Base-by-base conservation (phyloP, 768 basidiomycete genomes). In the Termitomyces sp. region DNA sequence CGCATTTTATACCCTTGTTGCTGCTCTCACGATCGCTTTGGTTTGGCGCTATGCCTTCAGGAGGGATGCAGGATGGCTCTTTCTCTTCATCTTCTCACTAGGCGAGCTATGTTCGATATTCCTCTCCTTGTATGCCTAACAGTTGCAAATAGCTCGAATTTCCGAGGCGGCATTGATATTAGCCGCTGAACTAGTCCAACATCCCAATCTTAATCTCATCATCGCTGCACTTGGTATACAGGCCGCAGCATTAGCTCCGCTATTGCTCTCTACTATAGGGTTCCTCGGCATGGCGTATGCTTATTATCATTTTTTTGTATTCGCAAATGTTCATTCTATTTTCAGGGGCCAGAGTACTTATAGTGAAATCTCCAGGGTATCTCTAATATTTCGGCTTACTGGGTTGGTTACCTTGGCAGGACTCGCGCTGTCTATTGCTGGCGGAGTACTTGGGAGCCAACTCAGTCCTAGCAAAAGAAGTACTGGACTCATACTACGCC, bases 31-130 rank as follows among this genome's bases (percentile, higher is more conserved):
- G 1, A 31, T 78, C 47, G 66, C 76, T 41, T 68, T 86, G 46
- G 69, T 77, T 47, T 64, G 76, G 49, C 81, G 77, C 32, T 83
- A 88, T 74, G 82, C 79, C 38, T 76, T 86, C 62, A 68, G 80
- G 56, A 75, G 78, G 42, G 80, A 85, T 67, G 82, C 78, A 31
- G 87, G 85, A 57, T 90, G 85, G 85, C 68, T 88, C n/a, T 81
- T 82, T 60, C 74, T 89, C n/a, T 74, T 81, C 44, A 69, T 86
- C 12, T 86, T 89, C 59, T 77, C 85, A 11, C 59, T 80, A 43
- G 69, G 86, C 86, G 59, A 66, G 83, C 73, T 32, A 42, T 29
- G 45, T 43, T 2, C 3, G 14, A 38, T 4, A n/a, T 37, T 58
- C 46, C 34, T 19, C 16, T 17, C 16, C 21, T 27, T 34, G 17